phyloP scores from a whole-genome alignment of 2,329 filamentous ascomycete species.

The Colletotrichum chlorophyti region DNA sequence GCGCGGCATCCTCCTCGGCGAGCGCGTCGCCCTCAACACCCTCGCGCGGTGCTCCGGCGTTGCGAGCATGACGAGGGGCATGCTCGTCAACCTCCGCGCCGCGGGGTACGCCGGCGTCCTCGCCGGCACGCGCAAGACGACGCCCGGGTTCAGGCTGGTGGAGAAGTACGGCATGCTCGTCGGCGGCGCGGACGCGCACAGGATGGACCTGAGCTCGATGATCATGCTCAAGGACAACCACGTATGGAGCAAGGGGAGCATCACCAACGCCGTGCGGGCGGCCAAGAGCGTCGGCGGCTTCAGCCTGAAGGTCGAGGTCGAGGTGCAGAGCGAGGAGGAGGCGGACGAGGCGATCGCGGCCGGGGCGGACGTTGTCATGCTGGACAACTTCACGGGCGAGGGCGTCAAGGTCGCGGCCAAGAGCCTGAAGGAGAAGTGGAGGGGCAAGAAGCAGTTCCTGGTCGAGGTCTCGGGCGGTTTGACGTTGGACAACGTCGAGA shows the following conservation, averaged over 20 bases:
- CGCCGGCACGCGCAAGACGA: conserved; percentile 97
- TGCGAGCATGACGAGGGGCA: conserved; percentile 70
- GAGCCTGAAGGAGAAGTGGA: conserved; percentile 82
- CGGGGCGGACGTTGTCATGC: conserved; percentile 94
- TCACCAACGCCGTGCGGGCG: conserved; percentile 83
- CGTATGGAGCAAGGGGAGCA: conserved; percentile 88
- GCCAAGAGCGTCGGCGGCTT: conserved; percentile 88
- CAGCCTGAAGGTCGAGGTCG: conserved; percentile 92
- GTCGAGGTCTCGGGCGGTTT: conserved; percentile 93
- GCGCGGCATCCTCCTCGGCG: conserved; percentile 82
- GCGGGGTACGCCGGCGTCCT: conserved; percentile 83
- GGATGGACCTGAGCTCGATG: conserved; percentile 92
- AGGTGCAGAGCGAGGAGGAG: conserved; percentile 87
- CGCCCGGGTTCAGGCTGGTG: conserved; percentile 90
- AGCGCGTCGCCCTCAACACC: conserved; percentile 90
- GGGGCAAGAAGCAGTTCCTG: conserved; percentile 74
- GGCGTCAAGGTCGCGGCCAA: conserved; percentile 78
- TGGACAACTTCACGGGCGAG: conserved; percentile 90
- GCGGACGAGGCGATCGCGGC: conserved; percentile 90
- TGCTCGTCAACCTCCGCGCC: conserved; percentile 62
- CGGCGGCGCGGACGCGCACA: conserved; percentile 88
- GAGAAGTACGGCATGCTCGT: conserved; percentile 99
- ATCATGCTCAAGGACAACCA: conserved; percentile 99
- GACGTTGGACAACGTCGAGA: conserved; percentile 81
- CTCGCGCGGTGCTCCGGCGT: conserved; percentile 91